phyloP scores from a whole-genome alignment of 192 early-diverging fungal genomes.

The Coemansia sp. region DNA sequence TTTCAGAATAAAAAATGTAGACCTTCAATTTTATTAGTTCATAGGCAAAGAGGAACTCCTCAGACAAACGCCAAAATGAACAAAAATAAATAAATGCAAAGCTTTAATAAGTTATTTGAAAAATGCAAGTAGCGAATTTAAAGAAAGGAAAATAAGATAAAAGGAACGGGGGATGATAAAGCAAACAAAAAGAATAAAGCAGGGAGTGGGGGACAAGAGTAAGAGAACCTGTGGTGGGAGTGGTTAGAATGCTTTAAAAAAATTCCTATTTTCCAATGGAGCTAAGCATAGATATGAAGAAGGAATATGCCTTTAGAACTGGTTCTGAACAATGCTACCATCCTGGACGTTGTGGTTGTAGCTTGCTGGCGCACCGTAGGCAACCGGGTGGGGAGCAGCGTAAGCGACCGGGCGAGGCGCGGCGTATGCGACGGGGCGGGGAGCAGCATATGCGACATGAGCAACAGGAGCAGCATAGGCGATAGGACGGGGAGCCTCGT shows the following conservation, averaged over 20 bases:
- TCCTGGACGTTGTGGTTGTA: conserved; percentile 42
- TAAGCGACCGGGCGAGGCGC: conserved; percentile 11
- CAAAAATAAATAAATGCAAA: neutral
- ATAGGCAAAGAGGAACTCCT: too few species aligned
- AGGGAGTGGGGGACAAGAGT: too few species aligned
- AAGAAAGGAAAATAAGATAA: too few species aligned
- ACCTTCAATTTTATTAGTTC: too few species aligned
- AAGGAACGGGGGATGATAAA: too few species aligned
- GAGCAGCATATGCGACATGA: neutral
- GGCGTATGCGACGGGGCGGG: conserved; percentile 2
- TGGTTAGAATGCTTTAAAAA: too few species aligned
- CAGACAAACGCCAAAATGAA: too few species aligned
- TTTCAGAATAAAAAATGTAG: too few species aligned
- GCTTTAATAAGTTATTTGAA: neutral
- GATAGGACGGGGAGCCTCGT: conserved; percentile 9
- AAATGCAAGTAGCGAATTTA: too few species aligned
- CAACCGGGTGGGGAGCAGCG: conserved; percentile 12
- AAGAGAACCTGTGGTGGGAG: too few species aligned
- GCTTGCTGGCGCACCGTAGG: conserved; percentile 1
- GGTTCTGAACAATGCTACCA: conserved; percentile 51
- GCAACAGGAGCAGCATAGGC: conserved; percentile 1
- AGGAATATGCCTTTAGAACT: conserved; percentile 20
- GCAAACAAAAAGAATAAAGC: neutral
- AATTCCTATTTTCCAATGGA: too few species aligned
- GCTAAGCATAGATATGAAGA: too few species aligned